Percentiles rank a stretch among this genome's conserved stretches.
These are phyloP conservation scores for Mycosphaerelloides madeirae DNA, from an alignment of 2,329 filamentous ascomycete species.

Conservation along the genomic window DNA sequence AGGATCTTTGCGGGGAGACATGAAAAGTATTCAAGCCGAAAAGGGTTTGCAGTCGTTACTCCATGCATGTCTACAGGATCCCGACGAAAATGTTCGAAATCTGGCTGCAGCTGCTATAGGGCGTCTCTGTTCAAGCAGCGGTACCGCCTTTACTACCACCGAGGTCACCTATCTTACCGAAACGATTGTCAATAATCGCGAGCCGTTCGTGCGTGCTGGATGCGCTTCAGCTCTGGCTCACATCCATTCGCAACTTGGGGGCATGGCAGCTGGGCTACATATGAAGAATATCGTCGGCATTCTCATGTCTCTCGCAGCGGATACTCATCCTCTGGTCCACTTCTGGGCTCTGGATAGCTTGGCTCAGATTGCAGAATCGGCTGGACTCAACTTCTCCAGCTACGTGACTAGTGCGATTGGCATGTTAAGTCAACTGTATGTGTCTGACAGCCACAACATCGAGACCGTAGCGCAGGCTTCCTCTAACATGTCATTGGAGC, in stretches of 20 bases:
- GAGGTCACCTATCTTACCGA: constrained; percentile 92
- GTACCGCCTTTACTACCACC: constrained; percentile 79
- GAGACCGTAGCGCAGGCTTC: constrained; percentile 75
- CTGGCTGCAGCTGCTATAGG: constrained; percentile 82
- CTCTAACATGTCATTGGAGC: constrained; percentile 84
- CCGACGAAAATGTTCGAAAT: constrained; percentile 79
- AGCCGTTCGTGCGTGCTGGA: constrained; percentile 87
- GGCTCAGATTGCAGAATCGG: constrained; percentile 80
- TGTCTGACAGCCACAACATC: constrained; percentile 83
- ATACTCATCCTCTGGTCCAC: constrained; percentile 90
- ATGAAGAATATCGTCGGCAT: constrained; percentile 97
- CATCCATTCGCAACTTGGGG: constrained; percentile 91
- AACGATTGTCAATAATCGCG: constrained; percentile 87
- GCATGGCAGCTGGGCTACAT: constrained; percentile 95
- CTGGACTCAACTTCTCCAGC: constrained; percentile 83
- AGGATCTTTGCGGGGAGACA: constrained; percentile 63
- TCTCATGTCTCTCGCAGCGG: constrained; percentile 93
- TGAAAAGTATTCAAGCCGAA: constrained; percentile 72
- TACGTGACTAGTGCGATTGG: constrained; percentile 88
- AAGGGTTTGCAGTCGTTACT: constrained; percentile 65
- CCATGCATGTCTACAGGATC: constrained; percentile 71
- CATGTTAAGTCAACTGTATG: constrained; percentile 90
- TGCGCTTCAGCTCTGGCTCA: constrained; percentile 90
- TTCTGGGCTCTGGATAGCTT: constrained; percentile 93
- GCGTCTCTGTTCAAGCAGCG: constrained; percentile 76